phyloP scores from a whole-genome alignment of 2,329 filamentous ascomycete genomes.

The Pestalotiopsis sp. region DNA sequence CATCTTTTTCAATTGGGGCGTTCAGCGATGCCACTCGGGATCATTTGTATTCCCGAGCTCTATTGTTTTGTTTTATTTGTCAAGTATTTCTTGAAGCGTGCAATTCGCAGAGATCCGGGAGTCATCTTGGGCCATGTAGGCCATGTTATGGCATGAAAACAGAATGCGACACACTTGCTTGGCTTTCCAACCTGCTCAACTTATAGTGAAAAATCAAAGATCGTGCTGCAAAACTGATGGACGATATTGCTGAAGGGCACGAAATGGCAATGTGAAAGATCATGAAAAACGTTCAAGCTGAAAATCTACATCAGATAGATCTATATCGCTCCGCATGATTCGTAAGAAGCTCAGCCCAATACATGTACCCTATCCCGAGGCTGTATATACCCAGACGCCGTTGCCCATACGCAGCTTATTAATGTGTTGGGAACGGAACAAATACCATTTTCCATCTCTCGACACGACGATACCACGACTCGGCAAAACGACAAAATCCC shows the following conservation, averaged over 20 bases:
- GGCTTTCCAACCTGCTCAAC: not conserved
- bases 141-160: not conserved
- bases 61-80: slow-evolving; percentile 4
- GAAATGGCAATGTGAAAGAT: too few species aligned
- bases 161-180: not conserved
- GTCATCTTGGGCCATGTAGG: not conserved
- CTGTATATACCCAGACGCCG: too few species aligned
- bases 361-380: too few species aligned
- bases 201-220: not conserved
- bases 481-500: too few species aligned
- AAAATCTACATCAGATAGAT: too few species aligned
- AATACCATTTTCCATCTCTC: too few species aligned
- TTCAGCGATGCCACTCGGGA: slow-evolving; percentile 13
- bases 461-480: too few species aligned
- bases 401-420: too few species aligned
- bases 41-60: slow-evolving; percentile 1
- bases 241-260: not conserved
- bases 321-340: too few species aligned
- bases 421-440: too few species aligned
- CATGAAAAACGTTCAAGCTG: too few species aligned
- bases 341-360: too few species aligned
- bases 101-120: slow-evolving; percentile 14
- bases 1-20: slow-evolving; percentile 9
- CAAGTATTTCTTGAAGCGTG: slow-evolving; percentile 11
- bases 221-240: not conserved